Conservation (phyloP, 2,329 filamentous ascomycete species). For the Waltergamsia citrina region DNA sequence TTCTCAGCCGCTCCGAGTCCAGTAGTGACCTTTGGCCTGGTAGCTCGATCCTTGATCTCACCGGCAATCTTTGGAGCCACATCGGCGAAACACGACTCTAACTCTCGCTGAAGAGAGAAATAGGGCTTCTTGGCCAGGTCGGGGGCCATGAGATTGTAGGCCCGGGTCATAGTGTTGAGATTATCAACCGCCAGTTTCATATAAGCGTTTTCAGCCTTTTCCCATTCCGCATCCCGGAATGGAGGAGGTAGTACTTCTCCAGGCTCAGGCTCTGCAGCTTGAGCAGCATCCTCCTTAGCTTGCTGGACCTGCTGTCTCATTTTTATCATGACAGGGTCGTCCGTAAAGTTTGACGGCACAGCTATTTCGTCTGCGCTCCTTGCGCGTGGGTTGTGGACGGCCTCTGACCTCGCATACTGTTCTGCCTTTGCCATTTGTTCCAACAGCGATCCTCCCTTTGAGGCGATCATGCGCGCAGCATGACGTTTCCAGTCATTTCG, state of each 20-base stretch:
- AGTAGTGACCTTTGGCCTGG: conserved; percentile 26
- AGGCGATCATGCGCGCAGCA: conserved; percentile 68
- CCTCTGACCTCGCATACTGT: conserved; percentile 68
- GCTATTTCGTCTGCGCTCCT: conserved; percentile 30
- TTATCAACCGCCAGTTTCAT: conserved; percentile 66
- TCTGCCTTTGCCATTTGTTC: conserved; percentile 64
- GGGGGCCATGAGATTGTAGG: conserved; percentile 93
- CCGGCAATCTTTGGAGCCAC: conserved; percentile 68
- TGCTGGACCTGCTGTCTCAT: conserved; percentile 23
- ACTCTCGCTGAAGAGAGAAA: conserved; percentile 72
- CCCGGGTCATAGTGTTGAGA: conserved; percentile 71
- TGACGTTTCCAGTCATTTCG: conserved; percentile 79
- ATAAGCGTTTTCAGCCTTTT: conserved; percentile 63
- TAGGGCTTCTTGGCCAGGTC: conserved; percentile 90
- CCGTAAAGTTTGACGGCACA: conserved; percentile 34
- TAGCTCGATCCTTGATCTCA: conserved; percentile 63
- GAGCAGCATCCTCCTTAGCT: not conserved
- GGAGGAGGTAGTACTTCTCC: conserved; percentile 35
- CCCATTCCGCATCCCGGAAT: conserved; percentile 73
- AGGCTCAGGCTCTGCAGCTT: not conserved
- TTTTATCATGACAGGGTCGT: conserved; percentile 38
- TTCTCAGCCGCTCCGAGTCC: conserved; percentile 14
- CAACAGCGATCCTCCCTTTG: conserved; percentile 64
- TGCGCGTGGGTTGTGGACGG: conserved; percentile 47
- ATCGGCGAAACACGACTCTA: conserved; percentile 74